Base-by-base conservation (phyloP, 106 monocot species). In the Ottelia alismoides region DNA sequence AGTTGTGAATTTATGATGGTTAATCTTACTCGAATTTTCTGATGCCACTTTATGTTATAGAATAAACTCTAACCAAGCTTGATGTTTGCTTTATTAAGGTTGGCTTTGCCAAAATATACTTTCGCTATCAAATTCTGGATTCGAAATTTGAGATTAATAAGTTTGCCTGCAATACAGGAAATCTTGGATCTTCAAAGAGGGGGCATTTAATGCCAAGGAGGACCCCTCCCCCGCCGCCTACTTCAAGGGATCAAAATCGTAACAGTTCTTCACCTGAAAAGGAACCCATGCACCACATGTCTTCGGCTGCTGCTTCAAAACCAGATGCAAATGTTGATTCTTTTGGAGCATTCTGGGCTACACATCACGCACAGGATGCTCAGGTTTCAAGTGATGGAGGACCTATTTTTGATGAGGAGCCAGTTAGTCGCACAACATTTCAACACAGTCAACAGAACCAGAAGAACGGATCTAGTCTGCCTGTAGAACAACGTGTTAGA, bases 281-380 rank as follows among this genome's bases (percentile, higher is more conserved):
- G 31, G 76, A 68, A 29, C 31, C 31, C 2, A 61, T 62, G 53
- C 50, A 75, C 12, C 23, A 52, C 10, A 74, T 45, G 52, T 10
- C 52, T 54, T 65, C 74, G 29, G 56, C 61, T 28, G 51, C 43
- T 25, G 20, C 70, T 65, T 50, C 63, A 52, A 78, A 51, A 28
- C 43, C 69, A 31, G 60, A 51, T 67, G 67, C 49, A 7, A 53
- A 28, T 53, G 67, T 50, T 1, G 64, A 29, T 30, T 32, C 75
- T 3, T 18, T 76, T 22, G 93, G 93, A 63, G 71, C 83, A 60
- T 94, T 94, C 74, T 94, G 93, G 93, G 73, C 84, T 31, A 81
- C 81, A 35, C 84, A 80, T 28, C 77, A 81, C 67, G 80, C 80
- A 24, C 63, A 74, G 12, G 64, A 77, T 25, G 30, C 64, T 7